phyloP scores from a whole-genome alignment of 1,284 basidiomycete genomes.

The Rhodotorula sp. region DNA sequence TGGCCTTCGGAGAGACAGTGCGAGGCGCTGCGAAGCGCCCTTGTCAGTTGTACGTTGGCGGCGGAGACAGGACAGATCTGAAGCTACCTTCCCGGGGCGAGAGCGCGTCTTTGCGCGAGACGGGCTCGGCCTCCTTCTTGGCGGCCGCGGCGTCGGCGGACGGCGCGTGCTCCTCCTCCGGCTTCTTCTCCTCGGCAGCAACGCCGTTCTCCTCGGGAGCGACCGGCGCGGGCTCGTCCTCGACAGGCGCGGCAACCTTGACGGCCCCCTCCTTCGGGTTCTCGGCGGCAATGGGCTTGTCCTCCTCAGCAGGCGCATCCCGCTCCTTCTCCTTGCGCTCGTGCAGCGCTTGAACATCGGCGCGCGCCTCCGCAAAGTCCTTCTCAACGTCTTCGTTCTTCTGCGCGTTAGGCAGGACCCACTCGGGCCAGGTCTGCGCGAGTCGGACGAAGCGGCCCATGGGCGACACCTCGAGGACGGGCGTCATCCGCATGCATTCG shows the following conservation, averaged over 20 bases:
- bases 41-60: neutral
- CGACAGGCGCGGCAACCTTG: neutral
- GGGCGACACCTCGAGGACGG: slow-evolving; percentile 70
- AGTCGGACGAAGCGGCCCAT: slow-evolving; percentile 44
- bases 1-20: slow-evolving; percentile 24
- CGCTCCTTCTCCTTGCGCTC: slow-evolving; percentile 6
- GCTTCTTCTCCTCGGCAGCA: neutral
- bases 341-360: neutral
- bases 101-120: neutral
- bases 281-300: neutral
- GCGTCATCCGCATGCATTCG: slow-evolving; percentile 70
- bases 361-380: slow-evolving; percentile 29
- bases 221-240: neutral
- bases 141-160: too few species aligned
- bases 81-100: neutral
- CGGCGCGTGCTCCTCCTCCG: neutral
- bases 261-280: neutral
- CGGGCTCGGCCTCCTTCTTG: neutral
- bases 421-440: slow-evolving; percentile 38
- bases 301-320: neutral
- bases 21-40: neutral
- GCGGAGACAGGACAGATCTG: neutral
- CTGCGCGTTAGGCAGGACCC: slow-evolving; percentile 38
- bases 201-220: neutral
- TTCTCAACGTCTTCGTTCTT: slow-evolving; percentile 29